Conservation (phyloP, 768 basidiomycete species). For the Terana coerulea region DNA sequence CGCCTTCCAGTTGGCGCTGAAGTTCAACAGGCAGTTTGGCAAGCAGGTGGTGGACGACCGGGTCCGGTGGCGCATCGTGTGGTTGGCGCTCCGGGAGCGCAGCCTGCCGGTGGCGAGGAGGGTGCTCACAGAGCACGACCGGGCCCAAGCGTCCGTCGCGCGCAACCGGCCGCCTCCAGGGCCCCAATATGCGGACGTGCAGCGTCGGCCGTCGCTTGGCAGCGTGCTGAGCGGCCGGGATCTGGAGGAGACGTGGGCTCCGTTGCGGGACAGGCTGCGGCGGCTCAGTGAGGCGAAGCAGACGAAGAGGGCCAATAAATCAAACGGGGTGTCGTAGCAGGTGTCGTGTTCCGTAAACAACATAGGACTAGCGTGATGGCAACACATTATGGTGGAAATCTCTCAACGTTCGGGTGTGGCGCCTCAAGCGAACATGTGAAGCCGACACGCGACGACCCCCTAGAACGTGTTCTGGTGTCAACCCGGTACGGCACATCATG, state of each 20-base stretch:
- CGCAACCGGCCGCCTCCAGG: neutral
- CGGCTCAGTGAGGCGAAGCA: neutral
- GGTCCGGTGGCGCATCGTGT: constrained; percentile 56
- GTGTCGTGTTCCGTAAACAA: too few species aligned
- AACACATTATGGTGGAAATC: too few species aligned
- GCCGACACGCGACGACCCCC: too few species aligned
- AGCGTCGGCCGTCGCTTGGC: constrained; percentile 4
- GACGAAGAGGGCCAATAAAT: neutral
- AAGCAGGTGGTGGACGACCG: constrained; percentile 46
- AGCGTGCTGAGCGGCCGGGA: neutral
- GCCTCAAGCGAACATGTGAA: too few species aligned
- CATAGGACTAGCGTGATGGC: too few species aligned
- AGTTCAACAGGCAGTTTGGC: constrained; percentile 57
- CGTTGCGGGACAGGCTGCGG: constrained; percentile 15
- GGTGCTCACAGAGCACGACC: constrained; percentile 13
- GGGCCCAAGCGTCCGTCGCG: neutral
- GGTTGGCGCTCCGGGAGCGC: constrained; percentile 57
- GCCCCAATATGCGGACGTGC: neutral
- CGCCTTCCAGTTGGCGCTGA: constrained; percentile 40
- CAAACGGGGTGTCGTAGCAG: too few species aligned
- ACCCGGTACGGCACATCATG: too few species aligned
- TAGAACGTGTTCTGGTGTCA: too few species aligned
- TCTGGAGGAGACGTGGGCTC: constrained; percentile 15
- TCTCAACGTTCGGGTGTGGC: too few species aligned
- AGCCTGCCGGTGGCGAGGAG: constrained; percentile 1